Evolutionary conservation across 2,329 filamentous ascomycete species (phyloP), one percentile per base, ranked within the genome.

Genomic region (Ophiostoma tasmaniense): DNA sequence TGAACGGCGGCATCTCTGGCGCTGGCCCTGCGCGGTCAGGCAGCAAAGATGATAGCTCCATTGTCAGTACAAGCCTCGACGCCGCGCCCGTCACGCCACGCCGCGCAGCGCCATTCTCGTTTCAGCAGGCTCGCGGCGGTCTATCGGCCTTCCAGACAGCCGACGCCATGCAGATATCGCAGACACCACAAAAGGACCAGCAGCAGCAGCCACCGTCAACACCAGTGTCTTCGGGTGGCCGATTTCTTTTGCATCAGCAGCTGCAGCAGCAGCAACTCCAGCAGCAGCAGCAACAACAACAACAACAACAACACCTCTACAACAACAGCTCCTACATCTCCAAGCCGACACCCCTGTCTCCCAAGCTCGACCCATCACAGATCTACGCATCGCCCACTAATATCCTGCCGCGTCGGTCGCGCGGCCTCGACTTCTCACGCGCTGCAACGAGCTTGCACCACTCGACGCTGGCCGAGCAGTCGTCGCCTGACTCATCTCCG

Each of bases 361-460:
- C 93, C 20, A 93, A 96, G 77, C 85, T 95, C 72, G 93, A 97
- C 77, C 85, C 91, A 69, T 89, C 90, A 25, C 90, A 93, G 73
- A 92, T 89, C 65, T 97, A 96, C 80, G 90, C 90, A 59, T 94
- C 92, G 1, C 93, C 93, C 1, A 90, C 91, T 33, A 96, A 93
- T 68, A 90, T 96, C 64, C 84, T 98, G 8, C 94, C 94, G 22
- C 88, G 94, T 72, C 89, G 93, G 71, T 97, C 93, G 37, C 87
- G 94, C 69, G 94, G 94, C 61, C 83, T 97, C 71, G 94, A 98
- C 79, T 98, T 97, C 78, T 94, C 94, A 55, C 87, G 94, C 73
- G 93, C 93, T 13, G 95, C 92, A 71, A 97, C 94, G 13, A 96
- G 93, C 76, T 83, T 99, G 28, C 95, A 98, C 79, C 95, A 98